These are phyloP conservation scores for Arctium lappa DNA, from an alignment of 129 eudicot species.

Conservation along the genomic window DNA sequence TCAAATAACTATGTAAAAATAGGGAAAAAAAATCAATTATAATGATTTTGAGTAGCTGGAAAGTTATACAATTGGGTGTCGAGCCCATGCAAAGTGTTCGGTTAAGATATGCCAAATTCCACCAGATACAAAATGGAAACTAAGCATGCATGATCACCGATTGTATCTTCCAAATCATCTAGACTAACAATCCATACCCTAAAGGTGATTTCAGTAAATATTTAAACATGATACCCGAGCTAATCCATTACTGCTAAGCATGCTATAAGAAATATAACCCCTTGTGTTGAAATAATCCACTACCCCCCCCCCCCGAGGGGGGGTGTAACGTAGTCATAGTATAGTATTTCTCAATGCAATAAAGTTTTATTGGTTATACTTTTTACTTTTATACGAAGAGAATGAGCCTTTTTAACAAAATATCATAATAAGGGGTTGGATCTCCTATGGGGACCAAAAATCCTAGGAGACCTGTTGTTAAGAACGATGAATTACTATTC, in stretches of 20 bases:
- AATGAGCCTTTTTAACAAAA: neutral
- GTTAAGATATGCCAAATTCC: constrained; percentile 15
- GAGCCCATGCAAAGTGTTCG: constrained; percentile 8
- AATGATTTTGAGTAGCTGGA: neutral
- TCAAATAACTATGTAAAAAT: neutral
- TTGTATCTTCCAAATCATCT: neutral
- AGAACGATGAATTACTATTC: too few species aligned
- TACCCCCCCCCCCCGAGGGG: neutral
- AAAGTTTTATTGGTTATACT: neutral
- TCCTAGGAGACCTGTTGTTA: neutral
- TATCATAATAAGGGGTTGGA: neutral
- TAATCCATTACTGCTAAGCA: neutral
- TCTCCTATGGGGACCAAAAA: neutral
- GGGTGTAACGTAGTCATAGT: neutral
- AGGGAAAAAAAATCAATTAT: neutral
- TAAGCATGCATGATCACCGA: neutral
- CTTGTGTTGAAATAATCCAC: neutral
- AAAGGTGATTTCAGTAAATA: neutral
- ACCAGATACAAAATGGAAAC: constrained; percentile 1
- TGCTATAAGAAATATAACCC: neutral
- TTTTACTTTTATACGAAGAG: neutral
- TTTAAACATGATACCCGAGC: neutral
- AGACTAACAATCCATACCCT: neutral
- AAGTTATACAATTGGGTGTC: neutral
- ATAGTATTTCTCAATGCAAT: neutral